Conservation (phyloP, 352 stramenopile genomes). For the Aphanomyces stellatus region DNA sequence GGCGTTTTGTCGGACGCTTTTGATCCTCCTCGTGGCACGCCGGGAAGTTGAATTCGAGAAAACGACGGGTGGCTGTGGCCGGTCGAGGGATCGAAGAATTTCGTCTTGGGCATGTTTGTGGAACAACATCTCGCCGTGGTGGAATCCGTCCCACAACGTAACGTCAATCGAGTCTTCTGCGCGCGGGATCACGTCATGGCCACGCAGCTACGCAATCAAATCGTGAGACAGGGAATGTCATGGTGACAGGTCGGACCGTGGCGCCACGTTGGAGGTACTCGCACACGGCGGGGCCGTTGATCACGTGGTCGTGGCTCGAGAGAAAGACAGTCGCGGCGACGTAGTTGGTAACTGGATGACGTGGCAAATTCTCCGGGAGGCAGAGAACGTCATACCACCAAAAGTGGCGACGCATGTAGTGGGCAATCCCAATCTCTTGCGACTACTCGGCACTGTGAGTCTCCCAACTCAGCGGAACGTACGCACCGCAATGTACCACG, state of each 20-base stretch:
- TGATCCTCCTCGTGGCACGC: no score
- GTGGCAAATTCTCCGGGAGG: conserved; percentile 1
- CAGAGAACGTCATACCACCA: not conserved
- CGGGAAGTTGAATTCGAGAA: no score
- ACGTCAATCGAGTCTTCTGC: not conserved
- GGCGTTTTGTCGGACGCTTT: no score
- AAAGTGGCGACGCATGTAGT: not conserved
- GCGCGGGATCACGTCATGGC: not conserved
- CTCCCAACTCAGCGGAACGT: no score
- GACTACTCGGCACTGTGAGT: not conserved
- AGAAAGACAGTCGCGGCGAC: not conserved
- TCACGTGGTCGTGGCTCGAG: not conserved
- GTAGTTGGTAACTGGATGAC: not conserved
- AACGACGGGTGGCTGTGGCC: no score
- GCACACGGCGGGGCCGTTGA: not conserved
- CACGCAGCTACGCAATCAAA: no score
- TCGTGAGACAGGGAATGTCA: no score
- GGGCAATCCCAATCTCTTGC: not conserved
- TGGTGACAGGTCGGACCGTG: not conserved
- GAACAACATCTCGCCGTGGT: not conserved
- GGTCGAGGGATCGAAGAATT: not conserved
- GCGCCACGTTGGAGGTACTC: not conserved
- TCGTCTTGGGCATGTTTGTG: not conserved
- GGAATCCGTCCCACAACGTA: not conserved
- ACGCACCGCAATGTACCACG: not conserved